These are phyloP conservation scores for Dillenia turbinata DNA, from an alignment of 164 flowering plant genomes.

Conservation along the genomic window DNA sequence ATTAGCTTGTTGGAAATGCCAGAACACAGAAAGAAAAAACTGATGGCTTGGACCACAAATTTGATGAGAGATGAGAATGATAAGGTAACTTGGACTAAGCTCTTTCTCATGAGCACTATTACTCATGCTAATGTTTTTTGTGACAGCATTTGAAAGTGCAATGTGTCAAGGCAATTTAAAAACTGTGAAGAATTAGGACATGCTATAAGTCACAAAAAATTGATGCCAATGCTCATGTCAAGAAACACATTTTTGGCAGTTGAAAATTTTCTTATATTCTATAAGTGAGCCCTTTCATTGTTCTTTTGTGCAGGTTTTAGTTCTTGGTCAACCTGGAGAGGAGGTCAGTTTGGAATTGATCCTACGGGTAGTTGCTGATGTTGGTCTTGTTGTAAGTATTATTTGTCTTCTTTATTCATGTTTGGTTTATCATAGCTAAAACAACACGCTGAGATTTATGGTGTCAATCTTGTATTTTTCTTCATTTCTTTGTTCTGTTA, in stretches of 20 bases:
- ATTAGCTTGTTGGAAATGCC: slow-evolving; percentile 87
- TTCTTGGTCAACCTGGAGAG: slow-evolving; percentile 92
- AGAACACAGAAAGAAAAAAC: slow-evolving; percentile 55
- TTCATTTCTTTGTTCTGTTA: not conserved
- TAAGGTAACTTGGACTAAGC: slow-evolving; percentile 43
- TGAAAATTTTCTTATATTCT: no score
- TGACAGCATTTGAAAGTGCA: no score
- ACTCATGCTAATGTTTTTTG: no score
- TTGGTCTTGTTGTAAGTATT: slow-evolving; percentile 83
- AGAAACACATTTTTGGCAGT: no score
- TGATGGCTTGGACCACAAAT: slow-evolving; percentile 59
- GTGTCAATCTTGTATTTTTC: not conserved
- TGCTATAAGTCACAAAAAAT: no score
- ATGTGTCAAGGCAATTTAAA: no score
- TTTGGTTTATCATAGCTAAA: no score
- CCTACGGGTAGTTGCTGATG: slow-evolving; percentile 97
- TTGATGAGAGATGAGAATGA: slow-evolving; percentile 89
- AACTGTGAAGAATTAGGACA: no score
- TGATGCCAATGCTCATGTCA: no score
- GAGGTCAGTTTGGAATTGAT: slow-evolving; percentile 90
- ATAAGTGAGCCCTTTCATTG: not conserved
- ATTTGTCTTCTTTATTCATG: not conserved
- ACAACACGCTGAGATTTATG: no score
- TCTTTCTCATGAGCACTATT: no score
- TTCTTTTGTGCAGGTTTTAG: slow-evolving; percentile 58